Evolutionary conservation across 139 green algal species (phyloP).

Genomic region (Volvox reticuliferus): DNA sequence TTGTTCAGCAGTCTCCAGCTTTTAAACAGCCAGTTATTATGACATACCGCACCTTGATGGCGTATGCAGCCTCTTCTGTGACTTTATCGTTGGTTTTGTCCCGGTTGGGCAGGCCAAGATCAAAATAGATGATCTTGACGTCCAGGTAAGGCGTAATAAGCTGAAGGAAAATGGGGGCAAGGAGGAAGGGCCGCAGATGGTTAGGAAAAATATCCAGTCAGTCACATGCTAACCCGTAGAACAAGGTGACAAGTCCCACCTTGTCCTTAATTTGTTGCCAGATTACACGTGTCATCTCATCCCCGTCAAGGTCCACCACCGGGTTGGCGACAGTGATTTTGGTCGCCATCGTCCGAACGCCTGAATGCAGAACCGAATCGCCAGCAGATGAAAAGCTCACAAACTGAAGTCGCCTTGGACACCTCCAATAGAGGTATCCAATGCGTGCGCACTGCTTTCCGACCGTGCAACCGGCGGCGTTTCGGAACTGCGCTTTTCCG

Average conservation of each 20-base stretch:
- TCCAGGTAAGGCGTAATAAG: constrained; percentile 95
- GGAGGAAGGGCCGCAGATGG: not conserved
- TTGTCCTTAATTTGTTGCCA: constrained; percentile 96
- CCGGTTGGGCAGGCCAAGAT: constrained; percentile 89
- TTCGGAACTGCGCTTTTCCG: constrained; percentile 4
- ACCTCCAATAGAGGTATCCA: not conserved
- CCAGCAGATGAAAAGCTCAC: not conserved
- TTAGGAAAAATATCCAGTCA: no score
- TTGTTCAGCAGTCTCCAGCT: no score
- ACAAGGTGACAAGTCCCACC: constrained; percentile 45
- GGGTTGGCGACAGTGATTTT: constrained; percentile 32
- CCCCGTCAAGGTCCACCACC: constrained; percentile 96
- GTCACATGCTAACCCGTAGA: no score
- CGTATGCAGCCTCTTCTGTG: constrained; percentile 89
- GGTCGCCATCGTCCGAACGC: constrained; percentile 6
- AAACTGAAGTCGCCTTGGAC: not conserved
- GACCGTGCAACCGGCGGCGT: not conserved
- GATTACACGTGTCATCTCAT: constrained; percentile 97
- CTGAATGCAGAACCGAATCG: constrained; percentile 1
- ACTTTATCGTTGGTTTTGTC: constrained; percentile 90
- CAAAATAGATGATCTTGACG: constrained; percentile 95
- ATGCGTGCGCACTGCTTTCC: not conserved
- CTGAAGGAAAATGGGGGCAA: constrained; percentile 60
- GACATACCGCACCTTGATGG: constrained; percentile 57
- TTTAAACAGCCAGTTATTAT: no score